These are phyloP conservation scores for Termitomyces sp. DNA, from an alignment of 768 basidiomycete species.

Conservation along the genomic window DNA sequence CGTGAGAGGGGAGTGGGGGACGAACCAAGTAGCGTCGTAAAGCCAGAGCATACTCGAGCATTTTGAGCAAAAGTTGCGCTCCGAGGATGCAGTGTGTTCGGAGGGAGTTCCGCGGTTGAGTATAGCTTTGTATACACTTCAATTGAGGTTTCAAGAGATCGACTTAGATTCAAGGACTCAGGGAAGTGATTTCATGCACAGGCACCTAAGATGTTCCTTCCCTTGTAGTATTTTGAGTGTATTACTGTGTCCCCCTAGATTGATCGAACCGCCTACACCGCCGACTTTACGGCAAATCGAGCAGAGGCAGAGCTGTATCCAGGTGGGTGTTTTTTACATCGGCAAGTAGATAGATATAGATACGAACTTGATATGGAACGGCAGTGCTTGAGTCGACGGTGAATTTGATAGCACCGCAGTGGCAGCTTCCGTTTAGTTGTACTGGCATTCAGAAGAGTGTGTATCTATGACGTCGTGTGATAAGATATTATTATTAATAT, in stretches of 20 bases:
- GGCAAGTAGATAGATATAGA: too few relatives aligned
- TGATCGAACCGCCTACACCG: conserved; percentile 61
- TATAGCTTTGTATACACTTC: conserved; percentile 60
- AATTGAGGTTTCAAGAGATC: too few relatives aligned
- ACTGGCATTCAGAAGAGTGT: conserved; percentile 50
- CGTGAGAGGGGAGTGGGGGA: background rate
- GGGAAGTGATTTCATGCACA: background rate
- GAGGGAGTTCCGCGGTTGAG: conserved; percentile 51
- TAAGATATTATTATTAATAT: too few relatives aligned
- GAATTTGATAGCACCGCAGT: conserved; percentile 50
- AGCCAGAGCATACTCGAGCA: conserved; percentile 70
- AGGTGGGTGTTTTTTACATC: too few relatives aligned
- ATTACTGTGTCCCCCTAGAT: conserved; percentile 53
- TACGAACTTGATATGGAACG: conserved; percentile 67
- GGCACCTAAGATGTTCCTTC: conserved; percentile 50
- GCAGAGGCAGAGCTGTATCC: conserved; percentile 52
- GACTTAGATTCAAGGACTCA: too few relatives aligned
- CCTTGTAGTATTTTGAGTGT: conserved; percentile 55
- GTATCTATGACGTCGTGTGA: too few relatives aligned
- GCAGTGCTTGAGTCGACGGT: conserved; percentile 50
- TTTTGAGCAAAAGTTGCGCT: conserved; percentile 60
- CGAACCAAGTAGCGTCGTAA: conserved; percentile 53
- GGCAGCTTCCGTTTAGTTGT: conserved; percentile 52
- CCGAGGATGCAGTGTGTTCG: conserved; percentile 46
- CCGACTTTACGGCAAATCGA: conserved; percentile 73